Base-by-base conservation (phyloP, 2,329 filamentous ascomycete genomes). In the Colletotrichum sp. region DNA sequence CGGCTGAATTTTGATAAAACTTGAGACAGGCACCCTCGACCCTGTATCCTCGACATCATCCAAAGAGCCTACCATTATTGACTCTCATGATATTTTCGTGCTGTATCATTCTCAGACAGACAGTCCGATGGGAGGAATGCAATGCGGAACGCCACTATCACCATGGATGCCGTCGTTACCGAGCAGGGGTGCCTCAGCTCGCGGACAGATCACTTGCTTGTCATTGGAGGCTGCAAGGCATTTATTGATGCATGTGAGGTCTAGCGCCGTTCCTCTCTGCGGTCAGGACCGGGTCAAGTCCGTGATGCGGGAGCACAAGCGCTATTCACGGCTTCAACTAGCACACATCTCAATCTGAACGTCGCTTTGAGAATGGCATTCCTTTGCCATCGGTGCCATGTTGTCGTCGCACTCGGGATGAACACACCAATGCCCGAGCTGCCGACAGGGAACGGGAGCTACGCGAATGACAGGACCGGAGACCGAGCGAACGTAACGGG, bases 181-280 rank as follows among this genome's bases (percentile, higher is more conserved):
- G 63, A 73, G 70, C 64, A 73, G 57, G 59, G 64, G 32, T 48
- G 28, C 25, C 39, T 75, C 63, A 75, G 70, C 64, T 73, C 30
- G 19, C 39, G 48, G 57, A 34, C 70, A 73, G 64, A 68, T 28
- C 28, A 16, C 32, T 59, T 64, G 39, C 30, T 25, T n/a, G 30
- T 30, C n/a, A 65, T 68, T 75, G 72, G 72, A 34, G 52, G 55
- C 30, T n/a, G 67, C n/a, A 60, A 57, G 52, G 15, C 28, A 72
- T 39, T 61, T 52, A 65, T 75, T 73, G 73, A 75, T 73, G 44
- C 22, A 63, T 8, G 55, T 13, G 52, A 12, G 25, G 27, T 15
- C 63, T 73, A 73, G 73, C 59, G 70, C n/a, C 19, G 2, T 11
- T 64, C n/a, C 8, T 30, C 9, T 22, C 15, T 15, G 22, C 19